Percentiles rank a stretch among this genome's conserved stretches.
Evolutionary conservation across 805 yeast species (phyloP).

Genomic region (Ogataea degrootiae): DNA sequence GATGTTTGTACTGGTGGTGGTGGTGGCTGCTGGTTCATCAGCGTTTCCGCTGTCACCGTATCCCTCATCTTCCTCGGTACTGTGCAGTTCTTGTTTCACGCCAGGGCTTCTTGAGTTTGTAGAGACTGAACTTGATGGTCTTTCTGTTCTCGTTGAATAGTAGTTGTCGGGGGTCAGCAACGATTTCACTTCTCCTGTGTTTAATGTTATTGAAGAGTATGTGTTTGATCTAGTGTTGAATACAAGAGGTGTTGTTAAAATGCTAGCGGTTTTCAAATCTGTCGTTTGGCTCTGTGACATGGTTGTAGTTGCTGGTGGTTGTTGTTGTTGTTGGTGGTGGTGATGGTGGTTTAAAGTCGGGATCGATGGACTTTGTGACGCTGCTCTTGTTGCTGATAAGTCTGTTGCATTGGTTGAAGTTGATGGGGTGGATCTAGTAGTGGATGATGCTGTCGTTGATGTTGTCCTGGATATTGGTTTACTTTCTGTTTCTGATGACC

Average conservation of each 20-base stretch:
- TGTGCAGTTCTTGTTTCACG: no score
- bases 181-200: conserved; percentile 4
- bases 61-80: no score
- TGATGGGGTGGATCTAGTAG: not conserved
- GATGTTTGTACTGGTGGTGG: no score
- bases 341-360: no score
- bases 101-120: no score
- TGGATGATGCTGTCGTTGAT: not conserved
- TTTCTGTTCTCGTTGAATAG: not conserved
- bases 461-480: not conserved
- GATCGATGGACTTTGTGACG: no score
- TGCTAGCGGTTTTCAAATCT: not conserved
- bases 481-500: no score
- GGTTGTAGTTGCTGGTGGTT: not conserved
- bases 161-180: conserved; percentile 8
- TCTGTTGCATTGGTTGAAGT: no score
- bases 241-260: not conserved
- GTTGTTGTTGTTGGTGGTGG: not conserved
- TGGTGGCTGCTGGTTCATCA: no score
- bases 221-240: not conserved
- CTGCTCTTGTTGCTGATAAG: no score
- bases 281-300: not conserved
- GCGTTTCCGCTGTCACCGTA: no score
- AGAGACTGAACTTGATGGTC: no score
- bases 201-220: conserved; percentile 6